Evolutionary conservation across 345 rosid genomes (phyloP), one percentile per base, ranked within the genome.

Genomic region (Fremontodendron californicum): DNA sequence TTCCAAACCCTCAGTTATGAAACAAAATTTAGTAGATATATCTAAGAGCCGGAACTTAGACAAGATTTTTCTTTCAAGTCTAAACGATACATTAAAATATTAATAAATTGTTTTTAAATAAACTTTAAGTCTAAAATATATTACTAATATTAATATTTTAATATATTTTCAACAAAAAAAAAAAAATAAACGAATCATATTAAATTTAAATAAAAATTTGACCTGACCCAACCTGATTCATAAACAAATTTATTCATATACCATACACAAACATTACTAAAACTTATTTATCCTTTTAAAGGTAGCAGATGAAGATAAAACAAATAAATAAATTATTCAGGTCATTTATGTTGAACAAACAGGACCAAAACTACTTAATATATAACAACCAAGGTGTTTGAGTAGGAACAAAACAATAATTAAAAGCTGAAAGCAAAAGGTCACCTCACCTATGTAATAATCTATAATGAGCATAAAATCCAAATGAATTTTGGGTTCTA

Each of bases 401-500:
- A 40, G 52, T 42, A 42, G 0, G n/a, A 67, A 67, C 37, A 42
- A 16, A 45, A 68, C 37, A 68, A 45, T 27, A 25, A 29, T 69
- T 70, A 29, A 70, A 10, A 48, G 25, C 9, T 29, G 74, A 70
- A 70, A 70, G 58, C 74, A 70, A 70, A 70, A 27, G 16, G 8
- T 16, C 25, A 48, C 74, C 74, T 16, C 25, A 48, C 74, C 74
- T 27, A 27, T 16, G 11, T 25, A 25, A 9, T 27, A 13, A 58
- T 57, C 15, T 4, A 25, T 23, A 21, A 23, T 25, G 51, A 43
- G 9, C 8, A n/a, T 21, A 42, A 25, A 68, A 43, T 67, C 51
- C n/a, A 40, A 21, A 21, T n/a, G 3, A 40, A 66, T 3, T 12
- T 18, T 39, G 29, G n/a, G 43, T 40, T 64, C 45, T 37, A 9